These are phyloP conservation scores for Trichoderma sp. DNA, from an alignment of 2,329 filamentous ascomycete species.

Conservation along the genomic window DNA sequence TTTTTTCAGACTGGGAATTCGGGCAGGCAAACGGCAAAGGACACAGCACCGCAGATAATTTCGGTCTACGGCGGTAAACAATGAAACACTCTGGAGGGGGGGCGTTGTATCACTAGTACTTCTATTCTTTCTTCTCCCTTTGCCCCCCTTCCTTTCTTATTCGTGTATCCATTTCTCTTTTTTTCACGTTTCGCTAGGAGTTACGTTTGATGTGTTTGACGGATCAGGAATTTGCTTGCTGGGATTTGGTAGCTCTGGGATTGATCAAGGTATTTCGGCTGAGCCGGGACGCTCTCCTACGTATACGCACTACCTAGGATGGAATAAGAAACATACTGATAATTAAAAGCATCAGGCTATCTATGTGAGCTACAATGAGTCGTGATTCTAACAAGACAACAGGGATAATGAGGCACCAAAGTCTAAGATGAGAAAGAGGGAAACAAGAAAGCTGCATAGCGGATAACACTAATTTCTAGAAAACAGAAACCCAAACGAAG, in stretches of 20 bases:
- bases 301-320: neutral
- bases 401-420: neutral
- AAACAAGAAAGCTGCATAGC: neutral
- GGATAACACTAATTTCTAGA: neutral
- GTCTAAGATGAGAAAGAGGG: neutral
- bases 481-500: neutral
- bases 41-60: neutral
- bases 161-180: neutral
- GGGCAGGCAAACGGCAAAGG: neutral
- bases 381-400: neutral
- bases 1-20: neutral
- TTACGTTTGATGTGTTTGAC: neutral
- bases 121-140: neutral
- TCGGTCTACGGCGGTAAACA: neutral
- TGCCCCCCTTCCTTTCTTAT: neutral
- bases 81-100: neutral
- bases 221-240: neutral
- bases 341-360: neutral
- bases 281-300: neutral
- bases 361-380: neutral
- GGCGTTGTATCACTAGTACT: constrained; percentile 3
- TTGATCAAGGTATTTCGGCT: neutral
- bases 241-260: neutral
- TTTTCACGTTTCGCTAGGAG: neutral
- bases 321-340: neutral